phyloP scores from a whole-genome alignment of 1,284 basidiomycete genomes.

The Cryptococcus deneoformans region DNA sequence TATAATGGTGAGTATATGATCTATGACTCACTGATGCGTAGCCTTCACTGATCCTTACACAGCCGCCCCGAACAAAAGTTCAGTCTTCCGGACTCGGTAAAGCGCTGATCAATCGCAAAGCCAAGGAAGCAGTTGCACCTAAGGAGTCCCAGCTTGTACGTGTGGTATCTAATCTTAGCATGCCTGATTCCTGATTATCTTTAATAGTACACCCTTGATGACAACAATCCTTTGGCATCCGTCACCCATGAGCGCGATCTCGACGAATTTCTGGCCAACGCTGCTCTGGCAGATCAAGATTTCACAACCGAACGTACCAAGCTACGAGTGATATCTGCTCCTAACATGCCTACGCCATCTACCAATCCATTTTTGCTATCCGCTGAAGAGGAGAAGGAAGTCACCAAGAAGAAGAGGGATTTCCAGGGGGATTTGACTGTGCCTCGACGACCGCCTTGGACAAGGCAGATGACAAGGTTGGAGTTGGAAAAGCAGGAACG shows the following conservation, averaged over 20 bases:
- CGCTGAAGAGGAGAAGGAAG: conserved; percentile 75
- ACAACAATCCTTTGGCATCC: conserved; percentile 75
- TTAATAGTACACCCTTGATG: conserved; percentile 71
- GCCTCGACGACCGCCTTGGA: conserved; percentile 83
- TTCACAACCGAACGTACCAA: conserved; percentile 97
- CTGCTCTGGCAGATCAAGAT: conserved; percentile 89
- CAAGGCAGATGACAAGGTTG: conserved; percentile 66
- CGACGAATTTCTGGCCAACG: conserved; percentile 94
- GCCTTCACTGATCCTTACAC: neutral
- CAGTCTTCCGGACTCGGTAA: conserved; percentile 68
- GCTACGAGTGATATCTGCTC: conserved; percentile 79
- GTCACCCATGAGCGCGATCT: conserved; percentile 96
- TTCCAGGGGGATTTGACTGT: conserved; percentile 73
- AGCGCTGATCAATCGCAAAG: conserved; percentile 84
- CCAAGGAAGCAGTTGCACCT: conserved; percentile 70
- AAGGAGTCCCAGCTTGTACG: conserved; percentile 72
- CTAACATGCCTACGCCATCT: conserved; percentile 49
- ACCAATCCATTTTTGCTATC: conserved; percentile 87
- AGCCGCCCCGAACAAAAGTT: conserved; percentile 44
- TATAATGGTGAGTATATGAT: too few species aligned
- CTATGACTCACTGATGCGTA: too few species aligned
- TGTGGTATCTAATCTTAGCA: conserved; percentile 2
- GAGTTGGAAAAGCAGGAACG: conserved; percentile 85
- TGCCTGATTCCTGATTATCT: neutral
- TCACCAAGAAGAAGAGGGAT: conserved; percentile 67